These are phyloP conservation scores for Pseudozyma flocculosa DNA, from an alignment of 1,284 basidiomycete genomes.

Conservation along the genomic window DNA sequence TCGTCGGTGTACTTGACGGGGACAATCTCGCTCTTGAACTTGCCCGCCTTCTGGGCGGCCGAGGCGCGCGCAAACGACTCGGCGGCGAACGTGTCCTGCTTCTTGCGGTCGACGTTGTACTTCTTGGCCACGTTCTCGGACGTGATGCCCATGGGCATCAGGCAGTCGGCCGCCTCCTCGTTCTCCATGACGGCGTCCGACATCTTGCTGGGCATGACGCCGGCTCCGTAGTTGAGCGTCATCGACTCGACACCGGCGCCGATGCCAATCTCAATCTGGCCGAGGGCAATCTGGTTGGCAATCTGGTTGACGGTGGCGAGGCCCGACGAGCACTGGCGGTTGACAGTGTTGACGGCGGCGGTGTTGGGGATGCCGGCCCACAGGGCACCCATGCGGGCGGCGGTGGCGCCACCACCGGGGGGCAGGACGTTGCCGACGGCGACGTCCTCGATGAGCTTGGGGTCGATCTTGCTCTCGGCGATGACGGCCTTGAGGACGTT, in stretches of 20 bases:
- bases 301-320: slow-evolving; percentile 85
- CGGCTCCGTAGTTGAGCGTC: slow-evolving; percentile 69
- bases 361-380: slow-evolving; percentile 80
- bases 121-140: slow-evolving; percentile 90
- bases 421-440: slow-evolving; percentile 92
- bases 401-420: slow-evolving; percentile 81
- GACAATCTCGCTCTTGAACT: slow-evolving; percentile 88
- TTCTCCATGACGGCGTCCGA: slow-evolving; percentile 77
- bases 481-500: slow-evolving; percentile 62
- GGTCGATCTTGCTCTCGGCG: slow-evolving; percentile 67
- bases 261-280: slow-evolving; percentile 76
- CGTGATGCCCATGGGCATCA: slow-evolving; percentile 94
- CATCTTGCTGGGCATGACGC: slow-evolving; percentile 71
- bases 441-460: slow-evolving; percentile 70
- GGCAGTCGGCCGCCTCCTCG: slow-evolving; percentile 83
- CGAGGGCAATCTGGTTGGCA: slow-evolving; percentile 74
- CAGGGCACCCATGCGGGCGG: slow-evolving; percentile 91
- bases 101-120: slow-evolving; percentile 71
- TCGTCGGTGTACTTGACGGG: slow-evolving; percentile 79
- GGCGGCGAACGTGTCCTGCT: slow-evolving; percentile 83
- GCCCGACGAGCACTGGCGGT: slow-evolving; percentile 86
- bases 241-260: slow-evolving; percentile 94
- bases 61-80: slow-evolving; percentile 80
- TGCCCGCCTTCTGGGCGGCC: slow-evolving; percentile 80
- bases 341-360: slow-evolving; percentile 74